Base-by-base conservation (phyloP, 1,139 yeast genomes). In the Suhomyces wounanorum region DNA sequence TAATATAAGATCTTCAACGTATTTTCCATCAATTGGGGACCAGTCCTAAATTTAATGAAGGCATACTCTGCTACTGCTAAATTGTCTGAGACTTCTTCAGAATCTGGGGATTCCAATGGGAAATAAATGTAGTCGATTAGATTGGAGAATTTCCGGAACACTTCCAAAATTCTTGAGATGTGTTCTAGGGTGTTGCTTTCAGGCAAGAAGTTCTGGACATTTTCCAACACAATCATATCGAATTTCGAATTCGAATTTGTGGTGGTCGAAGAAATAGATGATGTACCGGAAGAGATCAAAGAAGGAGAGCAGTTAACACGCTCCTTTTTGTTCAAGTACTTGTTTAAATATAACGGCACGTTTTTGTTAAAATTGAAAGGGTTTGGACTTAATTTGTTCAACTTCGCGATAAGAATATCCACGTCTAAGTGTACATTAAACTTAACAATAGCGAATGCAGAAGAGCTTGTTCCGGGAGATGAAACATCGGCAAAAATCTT, bases 191-290 rank as follows among this genome's bases (percentile, higher is more conserved):
- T 16, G 17, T 36, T 39, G 17, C 30, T 42, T 2, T 52, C 52
- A 14, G 30, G 33, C 21, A 72, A 63, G 50, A 74, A 68, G 4
- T 63, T 59, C 17, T 64, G 66, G 49, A 81, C 66, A 56, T 79
- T 79, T 55, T 79, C 82, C 30, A 81, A 59, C 43, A 77, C 70
- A 3, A 81, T 62, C 45, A 77, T 73, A 45, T 75, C 74, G 55
- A 68, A 57, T 8, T 54, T 39, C 40, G 51, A 44, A 31, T 30
- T 43, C 31, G 51, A 38, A 17, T n/a, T 41, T 23, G 44, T n/a
- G 6, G 41, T 16, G 5, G 40, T 14, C n/a, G 40, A 16, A 10
- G 33, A 17, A 10, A 26, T n/a, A 2, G 35, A 9, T 2, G 42
- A 11, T 3, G 36, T 16, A 14, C 25, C n/a, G 10, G 45, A 10